phyloP scores from a whole-genome alignment of 2,329 filamentous ascomycete genomes.

The Ilyonectria destructans region DNA sequence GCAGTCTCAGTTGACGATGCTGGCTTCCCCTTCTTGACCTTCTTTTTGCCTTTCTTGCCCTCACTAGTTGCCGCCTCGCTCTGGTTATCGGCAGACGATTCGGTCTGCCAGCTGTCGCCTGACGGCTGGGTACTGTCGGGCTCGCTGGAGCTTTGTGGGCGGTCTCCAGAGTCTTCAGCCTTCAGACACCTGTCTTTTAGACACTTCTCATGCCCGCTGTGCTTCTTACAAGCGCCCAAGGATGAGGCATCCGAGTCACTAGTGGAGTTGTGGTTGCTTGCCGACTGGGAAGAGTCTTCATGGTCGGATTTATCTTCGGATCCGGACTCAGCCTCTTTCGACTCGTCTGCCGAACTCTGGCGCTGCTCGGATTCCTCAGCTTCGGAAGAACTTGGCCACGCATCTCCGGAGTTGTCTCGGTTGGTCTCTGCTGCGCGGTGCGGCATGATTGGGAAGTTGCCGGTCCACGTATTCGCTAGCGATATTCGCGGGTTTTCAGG shows the following conservation, averaged over 20 bases:
- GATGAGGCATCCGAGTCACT: not conserved
- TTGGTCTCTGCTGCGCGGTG: not conserved
- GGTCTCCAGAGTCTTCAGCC: not conserved
- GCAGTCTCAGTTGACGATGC: constrained; percentile 7
- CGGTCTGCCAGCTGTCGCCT: not conserved
- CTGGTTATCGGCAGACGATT: not conserved
- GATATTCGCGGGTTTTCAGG: not conserved
- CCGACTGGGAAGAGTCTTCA: constrained; percentile 18
- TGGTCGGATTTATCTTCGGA: not conserved
- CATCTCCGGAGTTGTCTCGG: not conserved
- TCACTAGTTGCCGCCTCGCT: not conserved
- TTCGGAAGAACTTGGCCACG: not conserved
- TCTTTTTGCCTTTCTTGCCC: constrained; percentile 29
- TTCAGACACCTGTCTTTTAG: constrained; percentile 1
- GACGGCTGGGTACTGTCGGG: constrained; percentile 10
- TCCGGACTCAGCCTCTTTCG: constrained; percentile 1
- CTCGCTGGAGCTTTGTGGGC: not conserved
- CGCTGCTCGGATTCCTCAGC: not conserved
- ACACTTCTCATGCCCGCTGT: not conserved
- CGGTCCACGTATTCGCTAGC: not conserved
- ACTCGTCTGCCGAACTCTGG: constrained; percentile 11
- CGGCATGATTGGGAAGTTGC: not conserved
- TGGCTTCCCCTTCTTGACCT: constrained; percentile 8
- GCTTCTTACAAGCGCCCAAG: not conserved
- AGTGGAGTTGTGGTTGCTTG: not conserved